Evolutionary conservation across 805 yeast species (phyloP), one percentile per base, ranked within the genome.

Genomic region (Saccharomycopsis malanga): DNA sequence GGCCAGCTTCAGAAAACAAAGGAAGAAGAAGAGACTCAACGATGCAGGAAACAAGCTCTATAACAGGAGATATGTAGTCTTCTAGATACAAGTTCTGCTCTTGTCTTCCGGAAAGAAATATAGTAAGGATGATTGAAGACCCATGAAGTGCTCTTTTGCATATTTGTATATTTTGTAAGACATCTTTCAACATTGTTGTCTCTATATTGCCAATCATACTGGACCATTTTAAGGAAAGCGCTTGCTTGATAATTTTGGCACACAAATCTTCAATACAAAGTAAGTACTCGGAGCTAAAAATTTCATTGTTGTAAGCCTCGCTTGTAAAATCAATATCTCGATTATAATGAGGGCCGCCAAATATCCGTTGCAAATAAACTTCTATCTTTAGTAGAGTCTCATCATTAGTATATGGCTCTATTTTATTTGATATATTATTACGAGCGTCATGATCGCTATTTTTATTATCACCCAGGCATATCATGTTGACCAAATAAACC

Each of bases 41-140:
- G 5, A 61, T 42, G 1, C 57, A 58, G 39, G 66, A 60, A 4
- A 76, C 48, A 44, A 72, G 70, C 0, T 67, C 64, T 1, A 77
- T 54, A 0, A 73, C 67, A 2, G 68, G 62, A 3, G 56, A 54
- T 14, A 78, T 53, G 53, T 69, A 71, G 4, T 64, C 66, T 34
- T 77, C 81, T 22, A 73, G 52, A 46, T 70, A 69, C 3, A 81
- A 55, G 34, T 60, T 62, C 49, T 71, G 72, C 44, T 76, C 78
- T 2, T 57, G 50, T 36, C 68, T 56, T 30, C 64, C 62, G 14
- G 73, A 56, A 24, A 68, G 66, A 45, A 78, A 65, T 1, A 74
- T 61, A 3, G 60, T 53, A 39, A 78, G 58, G 3, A 75, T 58
- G 3, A 71, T 51, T 2, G 64, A 58, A 2, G 70, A 58, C 1